Conservation (phyloP, 2,329 filamentous ascomycete species). For the Talaromyces sp. region DNA sequence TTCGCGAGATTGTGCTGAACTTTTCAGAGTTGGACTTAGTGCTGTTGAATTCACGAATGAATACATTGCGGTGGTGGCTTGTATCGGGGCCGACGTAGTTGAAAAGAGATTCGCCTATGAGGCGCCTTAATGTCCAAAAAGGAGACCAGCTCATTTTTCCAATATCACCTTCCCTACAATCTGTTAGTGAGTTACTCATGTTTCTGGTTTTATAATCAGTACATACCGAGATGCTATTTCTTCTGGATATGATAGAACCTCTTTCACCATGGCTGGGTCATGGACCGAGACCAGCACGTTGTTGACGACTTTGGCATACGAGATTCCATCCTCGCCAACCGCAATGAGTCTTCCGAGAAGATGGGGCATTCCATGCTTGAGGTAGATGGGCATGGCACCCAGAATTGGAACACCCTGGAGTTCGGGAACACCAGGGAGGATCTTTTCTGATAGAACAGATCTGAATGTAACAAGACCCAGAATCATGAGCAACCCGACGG, state of each 20-base stretch:
- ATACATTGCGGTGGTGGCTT: constrained; percentile 15
- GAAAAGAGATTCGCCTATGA: constrained; percentile 15
- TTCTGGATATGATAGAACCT: constrained; percentile 15
- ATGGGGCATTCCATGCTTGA: constrained; percentile 16
- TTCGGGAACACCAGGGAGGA: constrained; percentile 14
- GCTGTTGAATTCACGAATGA: constrained; percentile 16
- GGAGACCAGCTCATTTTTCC: constrained; percentile 15
- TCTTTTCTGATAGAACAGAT: constrained; percentile 7
- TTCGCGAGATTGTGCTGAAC: constrained; percentile 4
- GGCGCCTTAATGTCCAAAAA: constrained; percentile 10
- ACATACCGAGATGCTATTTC: constrained; percentile 12
- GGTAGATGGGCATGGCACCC: constrained; percentile 15
- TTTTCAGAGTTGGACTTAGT: constrained; percentile 14
- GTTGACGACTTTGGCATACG: constrained; percentile 16
- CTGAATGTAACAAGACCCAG: constrained; percentile 14
- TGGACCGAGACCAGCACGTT: constrained; percentile 14
- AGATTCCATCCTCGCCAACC: constrained; percentile 14
- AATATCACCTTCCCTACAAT: constrained; percentile 7
- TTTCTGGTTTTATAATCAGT: neutral
- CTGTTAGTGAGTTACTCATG: neutral
- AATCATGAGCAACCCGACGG: constrained; percentile 11
- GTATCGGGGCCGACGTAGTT: constrained; percentile 15
- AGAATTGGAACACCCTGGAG: constrained; percentile 10
- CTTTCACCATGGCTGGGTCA: constrained; percentile 15
- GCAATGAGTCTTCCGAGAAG: constrained; percentile 11